phyloP scores from a whole-genome alignment of 2,329 filamentous ascomycete genomes.

The Colletotrichum paranaense region DNA sequence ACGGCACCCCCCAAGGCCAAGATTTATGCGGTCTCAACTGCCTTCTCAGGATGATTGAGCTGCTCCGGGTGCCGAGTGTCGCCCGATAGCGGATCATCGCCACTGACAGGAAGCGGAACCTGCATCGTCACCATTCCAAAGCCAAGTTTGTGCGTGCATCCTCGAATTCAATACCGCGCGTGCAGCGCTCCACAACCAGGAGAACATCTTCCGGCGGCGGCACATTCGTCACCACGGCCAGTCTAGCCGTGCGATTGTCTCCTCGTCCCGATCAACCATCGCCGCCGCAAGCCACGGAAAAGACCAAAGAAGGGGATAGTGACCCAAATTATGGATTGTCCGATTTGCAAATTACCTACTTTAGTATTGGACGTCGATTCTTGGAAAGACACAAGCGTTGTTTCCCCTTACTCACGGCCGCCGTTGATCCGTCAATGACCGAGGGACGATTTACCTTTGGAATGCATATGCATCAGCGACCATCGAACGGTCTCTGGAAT shows the following conservation, averaged over 20 bases:
- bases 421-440: constrained; percentile 16
- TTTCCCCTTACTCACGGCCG: background rate
- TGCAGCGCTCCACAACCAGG: constrained; percentile 15
- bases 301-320: background rate
- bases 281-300: background rate
- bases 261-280: background rate
- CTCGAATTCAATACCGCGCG: constrained; percentile 2
- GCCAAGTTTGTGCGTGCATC: constrained; percentile 16
- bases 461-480: constrained; percentile 29
- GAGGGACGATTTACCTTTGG: constrained; percentile 16
- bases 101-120: background rate
- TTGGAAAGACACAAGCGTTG: constrained; percentile 1
- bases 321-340: background rate
- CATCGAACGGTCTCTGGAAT: constrained; percentile 23
- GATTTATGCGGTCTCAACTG: constrained; percentile 19
- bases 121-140: constrained; percentile 12
- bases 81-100: background rate
- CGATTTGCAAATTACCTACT: background rate
- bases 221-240: constrained; percentile 12
- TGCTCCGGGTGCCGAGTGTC: constrained; percentile 6
- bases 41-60: constrained; percentile 6
- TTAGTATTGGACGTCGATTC: background rate
- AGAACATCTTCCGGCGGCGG: constrained; percentile 9
- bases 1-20: background rate
- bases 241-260: background rate